These are phyloP conservation scores for Aureobasidium vineae DNA, from an alignment of 2,329 filamentous ascomycete genomes.

Conservation along the genomic window DNA sequence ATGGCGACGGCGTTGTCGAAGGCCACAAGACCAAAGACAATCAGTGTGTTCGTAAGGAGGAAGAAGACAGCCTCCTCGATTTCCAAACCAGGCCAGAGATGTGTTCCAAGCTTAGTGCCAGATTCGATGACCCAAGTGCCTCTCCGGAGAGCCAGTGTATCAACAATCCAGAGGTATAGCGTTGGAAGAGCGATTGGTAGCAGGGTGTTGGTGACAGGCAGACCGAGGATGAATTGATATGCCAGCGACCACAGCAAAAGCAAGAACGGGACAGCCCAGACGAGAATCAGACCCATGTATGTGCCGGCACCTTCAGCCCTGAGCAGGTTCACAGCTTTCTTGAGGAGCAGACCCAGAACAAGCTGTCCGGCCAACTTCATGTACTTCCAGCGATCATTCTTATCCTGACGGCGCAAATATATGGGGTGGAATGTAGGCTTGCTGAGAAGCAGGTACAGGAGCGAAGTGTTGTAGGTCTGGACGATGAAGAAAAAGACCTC, in stretches of 20 bases:
- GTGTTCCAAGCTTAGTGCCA: conserved; percentile 63
- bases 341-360: conserved; percentile 47
- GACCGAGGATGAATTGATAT: conserved; percentile 60
- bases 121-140: conserved; percentile 71
- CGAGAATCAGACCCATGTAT: conserved; percentile 67
- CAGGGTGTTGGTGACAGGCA: conserved; percentile 59
- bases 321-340: conserved; percentile 49
- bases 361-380: conserved; percentile 53
- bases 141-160: conserved; percentile 63
- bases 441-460: conserved; percentile 66
- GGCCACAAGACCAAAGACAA: conserved; percentile 66
- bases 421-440: conserved; percentile 60
- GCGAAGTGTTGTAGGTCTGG: conserved; percentile 69
- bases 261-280: conserved; percentile 66
- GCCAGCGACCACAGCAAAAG: conserved; percentile 63
- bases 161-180: conserved; percentile 68
- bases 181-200: conserved; percentile 64
- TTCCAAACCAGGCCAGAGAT: conserved; percentile 65
- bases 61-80: conserved; percentile 76
- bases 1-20: conserved; percentile 69
- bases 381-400: conserved; percentile 40
- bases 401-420: conserved; percentile 49
- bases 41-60: conserved; percentile 64
- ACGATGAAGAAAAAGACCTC: conserved; percentile 76
- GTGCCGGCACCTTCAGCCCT: conserved; percentile 53